phyloP scores from a whole-genome alignment of 257 asterid genomes.

The Gentiana macrophylla region DNA sequence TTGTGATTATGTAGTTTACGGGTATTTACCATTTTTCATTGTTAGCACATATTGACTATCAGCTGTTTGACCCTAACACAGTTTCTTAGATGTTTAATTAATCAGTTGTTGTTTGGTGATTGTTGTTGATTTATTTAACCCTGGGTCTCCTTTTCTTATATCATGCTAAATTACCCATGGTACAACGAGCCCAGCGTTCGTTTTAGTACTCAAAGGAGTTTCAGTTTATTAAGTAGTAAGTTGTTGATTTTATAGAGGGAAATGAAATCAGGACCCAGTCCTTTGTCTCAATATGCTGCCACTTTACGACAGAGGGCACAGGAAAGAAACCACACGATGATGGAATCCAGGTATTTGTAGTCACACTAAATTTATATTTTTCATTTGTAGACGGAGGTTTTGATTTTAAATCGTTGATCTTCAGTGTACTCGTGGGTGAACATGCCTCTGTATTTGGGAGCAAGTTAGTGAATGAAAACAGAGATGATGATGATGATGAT shows the following conservation, averaged over 20 bases:
- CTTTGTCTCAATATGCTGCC: slow-evolving; percentile 54
- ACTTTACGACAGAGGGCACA: slow-evolving; percentile 55
- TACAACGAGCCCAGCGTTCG: too few relatives aligned
- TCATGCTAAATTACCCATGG: too few relatives aligned
- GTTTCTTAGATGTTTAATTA: too few relatives aligned
- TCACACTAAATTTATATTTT: not conserved
- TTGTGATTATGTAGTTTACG: not conserved
- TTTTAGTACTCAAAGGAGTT: too few relatives aligned
- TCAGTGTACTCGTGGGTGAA: slow-evolving; percentile 67
- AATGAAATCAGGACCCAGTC: slow-evolving; percentile 49
- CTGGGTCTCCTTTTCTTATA: too few relatives aligned
- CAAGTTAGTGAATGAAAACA: slow-evolving; percentile 30
- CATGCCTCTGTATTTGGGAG: slow-evolving; percentile 34
- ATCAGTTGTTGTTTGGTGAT: too few relatives aligned
- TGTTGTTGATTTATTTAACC: too few relatives aligned
- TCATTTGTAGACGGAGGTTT: not conserved
- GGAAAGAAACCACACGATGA: slow-evolving; percentile 57
- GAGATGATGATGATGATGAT: slow-evolving; percentile 43
- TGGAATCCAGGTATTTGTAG: slow-evolving; percentile 49
- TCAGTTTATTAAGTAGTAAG: too few relatives aligned
- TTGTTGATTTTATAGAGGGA: slow-evolving; percentile 36
- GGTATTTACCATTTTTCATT: too few relatives aligned
- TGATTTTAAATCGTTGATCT: slow-evolving; percentile 1
- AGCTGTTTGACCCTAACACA: too few relatives aligned
- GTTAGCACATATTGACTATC: too few relatives aligned